Conservation (phyloP, 345 rosid species). For the Geranium brycei region DNA sequence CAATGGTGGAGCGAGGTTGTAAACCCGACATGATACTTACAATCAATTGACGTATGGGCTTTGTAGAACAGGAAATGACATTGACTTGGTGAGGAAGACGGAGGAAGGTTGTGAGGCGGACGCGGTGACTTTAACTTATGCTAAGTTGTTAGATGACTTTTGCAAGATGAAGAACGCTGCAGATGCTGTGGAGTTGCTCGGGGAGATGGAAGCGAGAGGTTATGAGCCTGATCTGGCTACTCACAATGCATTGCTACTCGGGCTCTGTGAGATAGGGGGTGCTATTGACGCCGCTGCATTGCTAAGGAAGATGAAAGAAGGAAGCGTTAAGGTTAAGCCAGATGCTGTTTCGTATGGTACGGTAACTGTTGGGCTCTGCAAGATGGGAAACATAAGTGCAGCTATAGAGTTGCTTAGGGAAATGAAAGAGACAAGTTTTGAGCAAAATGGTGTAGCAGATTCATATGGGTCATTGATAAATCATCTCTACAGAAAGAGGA, state of each 20-base stretch:
- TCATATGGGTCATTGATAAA: too few relatives aligned
- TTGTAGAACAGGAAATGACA: constrained; percentile 49
- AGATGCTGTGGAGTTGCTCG: constrained; percentile 41
- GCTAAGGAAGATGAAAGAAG: constrained; percentile 16
- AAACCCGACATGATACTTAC: constrained; percentile 43
- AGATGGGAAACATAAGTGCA: too few relatives aligned
- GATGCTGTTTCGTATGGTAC: too few relatives aligned
- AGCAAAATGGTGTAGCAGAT: too few relatives aligned
- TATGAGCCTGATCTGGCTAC: constrained; percentile 35
- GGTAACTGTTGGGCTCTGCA: too few relatives aligned
- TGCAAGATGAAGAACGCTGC: constrained; percentile 25
- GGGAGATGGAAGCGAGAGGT: constrained; percentile 52
- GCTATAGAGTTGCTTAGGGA: too few relatives aligned
- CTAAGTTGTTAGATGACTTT: constrained; percentile 48
- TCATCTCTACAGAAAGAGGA: too few relatives aligned
- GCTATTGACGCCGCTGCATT: constrained; percentile 40
- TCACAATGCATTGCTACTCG: constrained; percentile 64
- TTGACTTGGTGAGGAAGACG: constrained; percentile 17
- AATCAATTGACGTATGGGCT: constrained; percentile 62
- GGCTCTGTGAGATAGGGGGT: constrained; percentile 46
- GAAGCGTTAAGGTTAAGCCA: too few relatives aligned
- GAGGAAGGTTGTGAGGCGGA: constrained; percentile 48
- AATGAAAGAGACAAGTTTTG: too few relatives aligned
- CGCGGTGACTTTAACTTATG: constrained; percentile 26
- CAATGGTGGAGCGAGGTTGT: constrained; percentile 48